These are phyloP conservation scores for Trichoderma parareesei DNA, from an alignment of 495 filamentous ascomycete species.

Conservation along the genomic window DNA sequence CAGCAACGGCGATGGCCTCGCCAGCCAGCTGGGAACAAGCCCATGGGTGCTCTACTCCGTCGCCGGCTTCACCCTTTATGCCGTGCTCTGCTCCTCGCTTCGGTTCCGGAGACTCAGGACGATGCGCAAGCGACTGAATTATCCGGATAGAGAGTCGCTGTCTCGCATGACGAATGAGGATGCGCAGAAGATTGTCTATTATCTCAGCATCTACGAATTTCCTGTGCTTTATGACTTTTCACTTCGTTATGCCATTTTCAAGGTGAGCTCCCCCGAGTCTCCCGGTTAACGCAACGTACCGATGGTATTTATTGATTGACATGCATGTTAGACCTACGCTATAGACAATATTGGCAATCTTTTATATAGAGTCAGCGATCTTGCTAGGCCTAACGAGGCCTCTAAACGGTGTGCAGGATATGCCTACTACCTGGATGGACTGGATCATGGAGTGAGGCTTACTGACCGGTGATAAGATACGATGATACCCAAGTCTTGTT, in stretches of 20 bases:
- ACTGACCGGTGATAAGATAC: conserved; percentile 28
- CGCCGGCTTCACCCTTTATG: conserved; percentile 21
- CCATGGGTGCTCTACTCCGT: conserved; percentile 1
- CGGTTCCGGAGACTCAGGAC: conserved; percentile 41
- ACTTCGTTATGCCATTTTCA: conserved; percentile 60
- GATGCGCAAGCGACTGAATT: conserved; percentile 42
- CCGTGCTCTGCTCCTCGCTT: conserved; percentile 30
- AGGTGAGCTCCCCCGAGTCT: conserved; percentile 25
- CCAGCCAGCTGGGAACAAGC: neutral
- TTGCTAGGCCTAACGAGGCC: conserved; percentile 43
- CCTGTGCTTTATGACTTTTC: conserved; percentile 47
- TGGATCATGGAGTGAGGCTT: neutral
- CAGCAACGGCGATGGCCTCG: neutral
- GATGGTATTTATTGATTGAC: conserved; percentile 15
- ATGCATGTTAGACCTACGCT: conserved; percentile 45
- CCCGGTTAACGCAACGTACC: neutral
- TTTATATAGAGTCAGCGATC: conserved; percentile 49
- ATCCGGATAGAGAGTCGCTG: conserved; percentile 45
- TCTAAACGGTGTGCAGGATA: conserved; percentile 37
- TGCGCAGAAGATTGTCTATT: conserved; percentile 47
- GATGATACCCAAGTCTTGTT: conserved; percentile 54
- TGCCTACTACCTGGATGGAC: neutral
- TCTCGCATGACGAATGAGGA: conserved; percentile 55
- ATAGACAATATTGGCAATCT: conserved; percentile 54
- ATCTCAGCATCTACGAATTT: conserved; percentile 45